Evolutionary conservation across 306 rosid species (phyloP).

Genomic region (Quercus mongolica): DNA sequence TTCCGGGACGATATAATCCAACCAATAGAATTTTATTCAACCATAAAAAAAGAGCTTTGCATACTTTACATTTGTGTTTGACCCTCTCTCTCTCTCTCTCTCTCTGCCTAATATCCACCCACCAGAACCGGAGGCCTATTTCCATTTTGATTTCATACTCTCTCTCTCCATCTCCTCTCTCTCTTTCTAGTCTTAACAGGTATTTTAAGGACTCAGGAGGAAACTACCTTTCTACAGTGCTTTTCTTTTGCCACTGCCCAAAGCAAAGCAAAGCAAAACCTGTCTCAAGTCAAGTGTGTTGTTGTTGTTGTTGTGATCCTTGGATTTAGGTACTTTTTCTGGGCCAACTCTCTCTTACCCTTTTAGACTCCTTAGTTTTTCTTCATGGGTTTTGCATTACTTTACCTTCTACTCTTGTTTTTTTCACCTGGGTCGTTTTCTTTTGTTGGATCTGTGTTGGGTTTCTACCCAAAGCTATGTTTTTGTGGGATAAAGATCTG

Average conservation of each 20-base stretch:
- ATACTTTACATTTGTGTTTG: constrained; percentile 49
- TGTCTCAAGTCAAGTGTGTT: constrained; percentile 11
- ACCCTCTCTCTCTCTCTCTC: constrained; percentile 25
- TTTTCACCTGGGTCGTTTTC: constrained; percentile 46
- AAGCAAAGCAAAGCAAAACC: constrained; percentile 33
- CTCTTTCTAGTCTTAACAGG: constrained; percentile 18
- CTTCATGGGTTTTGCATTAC: constrained; percentile 18
- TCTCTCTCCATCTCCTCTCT: constrained; percentile 7
- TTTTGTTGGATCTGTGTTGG: constrained; percentile 57
- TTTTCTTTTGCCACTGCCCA: constrained; percentile 32
- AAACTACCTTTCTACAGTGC: constrained; percentile 33
- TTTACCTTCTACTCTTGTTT: constrained; percentile 22
- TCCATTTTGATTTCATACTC: constrained; percentile 7
- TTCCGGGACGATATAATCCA: constrained; percentile 38
- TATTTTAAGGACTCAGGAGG: constrained; percentile 9
- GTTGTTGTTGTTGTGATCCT: constrained; percentile 27
- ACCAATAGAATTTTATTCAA: constrained; percentile 44
- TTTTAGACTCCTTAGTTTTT: constrained; percentile 33
- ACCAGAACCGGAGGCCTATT: constrained; percentile 35
- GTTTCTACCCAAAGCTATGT: constrained; percentile 28
- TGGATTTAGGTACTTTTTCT: constrained; percentile 51
- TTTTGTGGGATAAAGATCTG: constrained; percentile 49
- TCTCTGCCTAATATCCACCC: constrained; percentile 44
- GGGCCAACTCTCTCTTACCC: constrained; percentile 40
- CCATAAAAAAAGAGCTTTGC: constrained; percentile 18